phyloP scores from a whole-genome alignment of 345 rosid species.

The Gossypium stocksii region DNA sequence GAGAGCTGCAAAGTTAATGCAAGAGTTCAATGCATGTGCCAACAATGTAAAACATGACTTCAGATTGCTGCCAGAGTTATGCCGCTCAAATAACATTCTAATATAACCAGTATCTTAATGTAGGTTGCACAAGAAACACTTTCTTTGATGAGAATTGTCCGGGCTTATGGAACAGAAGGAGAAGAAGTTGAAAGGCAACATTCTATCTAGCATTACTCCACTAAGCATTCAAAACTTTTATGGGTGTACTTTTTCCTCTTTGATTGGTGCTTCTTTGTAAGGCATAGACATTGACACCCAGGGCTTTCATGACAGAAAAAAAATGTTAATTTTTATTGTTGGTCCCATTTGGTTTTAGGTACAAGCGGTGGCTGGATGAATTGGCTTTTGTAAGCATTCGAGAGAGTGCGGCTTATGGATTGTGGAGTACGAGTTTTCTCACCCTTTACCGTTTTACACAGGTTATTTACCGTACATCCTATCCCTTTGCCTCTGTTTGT shows the following conservation, averaged over 20 bases:
- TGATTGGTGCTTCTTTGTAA: background rate
- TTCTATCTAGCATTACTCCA: slow-evolving; percentile 19
- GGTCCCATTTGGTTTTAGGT: slow-evolving; percentile 34
- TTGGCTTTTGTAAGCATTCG: slow-evolving; percentile 33
- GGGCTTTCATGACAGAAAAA: background rate
- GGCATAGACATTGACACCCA: background rate
- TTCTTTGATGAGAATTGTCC: slow-evolving; percentile 40
- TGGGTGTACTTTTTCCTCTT: slow-evolving; percentile 1
- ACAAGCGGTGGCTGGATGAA: slow-evolving; percentile 39
- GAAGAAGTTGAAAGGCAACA: slow-evolving; percentile 48
- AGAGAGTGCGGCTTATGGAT: slow-evolving; percentile 40
- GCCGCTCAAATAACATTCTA: slow-evolving; percentile 8
- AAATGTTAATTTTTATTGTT: background rate
- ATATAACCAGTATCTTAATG: slow-evolving; percentile 12
- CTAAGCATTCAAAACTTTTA: slow-evolving; percentile 6
- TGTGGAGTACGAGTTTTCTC: slow-evolving; percentile 43
- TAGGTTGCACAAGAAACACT: slow-evolving; percentile 52
- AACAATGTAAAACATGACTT: slow-evolving; percentile 31
- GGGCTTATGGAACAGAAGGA: slow-evolving; percentile 42
- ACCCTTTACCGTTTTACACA: slow-evolving; percentile 44
- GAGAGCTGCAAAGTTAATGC: slow-evolving; percentile 47
- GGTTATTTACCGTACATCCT: slow-evolving; percentile 23
- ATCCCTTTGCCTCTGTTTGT: slow-evolving; percentile 4
- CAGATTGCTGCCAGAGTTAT: background rate
- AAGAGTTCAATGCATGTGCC: slow-evolving; percentile 43